Evolutionary conservation across 2,329 filamentous ascomycete species (phyloP), one percentile per base, ranked within the genome.

Genomic region (Calonectria henricotiae): DNA sequence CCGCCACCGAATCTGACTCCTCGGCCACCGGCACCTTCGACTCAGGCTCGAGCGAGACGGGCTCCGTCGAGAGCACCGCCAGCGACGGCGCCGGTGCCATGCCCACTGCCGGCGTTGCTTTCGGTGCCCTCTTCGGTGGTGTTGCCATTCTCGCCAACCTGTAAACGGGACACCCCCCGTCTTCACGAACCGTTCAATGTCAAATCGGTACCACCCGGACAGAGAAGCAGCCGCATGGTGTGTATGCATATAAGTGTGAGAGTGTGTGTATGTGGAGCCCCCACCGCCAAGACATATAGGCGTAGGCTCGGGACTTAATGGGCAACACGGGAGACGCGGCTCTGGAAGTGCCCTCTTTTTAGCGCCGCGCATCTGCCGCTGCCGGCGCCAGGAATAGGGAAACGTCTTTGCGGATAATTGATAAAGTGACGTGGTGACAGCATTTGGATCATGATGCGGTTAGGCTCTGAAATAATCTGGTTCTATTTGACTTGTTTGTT

Each of bases 121-220:
- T 87, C 55, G 85, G 85, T 37, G 85, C 85, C 27, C 79, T 87
- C 68, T 78, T 87, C 60, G 86, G 85, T 27, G 86, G 85, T 74
- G 85, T 83, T 3, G 86, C 84, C 62, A 68, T 86, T 62, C 72
- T 86, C 58, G 82, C 78, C 75, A 86, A 86, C 80, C 67, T 87
- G 75, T 87, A 85, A 82, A 75, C 27, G 51, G 44, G 17, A 15
- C 37, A 32, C 47, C 20, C 20, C 20, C 20, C 20, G 20, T 20
- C 20, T 20, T 20, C 20, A 20, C 20, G 20, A 20, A 20, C 20
- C 20, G 20, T 27, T 25, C 12, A 11, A 37, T 27, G 46, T 43
- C 46, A 20, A 51, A 23, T n/a, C 32, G n/a, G 23, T 15, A 32
- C 15, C 51, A 55, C n/a, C 37, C n/a, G 17, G 49, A 23, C 4